Conservation (phyloP, 257 asterid genomes). For the Lycium barbarum region DNA sequence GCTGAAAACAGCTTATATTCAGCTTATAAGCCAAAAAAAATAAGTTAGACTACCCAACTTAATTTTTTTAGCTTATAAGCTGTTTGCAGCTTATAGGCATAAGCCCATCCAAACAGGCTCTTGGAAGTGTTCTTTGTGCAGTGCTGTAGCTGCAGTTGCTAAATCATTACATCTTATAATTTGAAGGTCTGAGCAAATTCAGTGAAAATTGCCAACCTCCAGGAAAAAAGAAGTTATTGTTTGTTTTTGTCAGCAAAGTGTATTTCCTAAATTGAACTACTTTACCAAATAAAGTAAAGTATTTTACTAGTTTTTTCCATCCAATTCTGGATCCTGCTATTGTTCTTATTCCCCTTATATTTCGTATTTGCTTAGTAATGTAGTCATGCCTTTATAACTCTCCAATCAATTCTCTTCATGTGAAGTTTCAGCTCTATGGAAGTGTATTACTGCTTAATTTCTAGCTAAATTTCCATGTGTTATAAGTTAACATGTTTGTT, state of each 20-base stretch:
- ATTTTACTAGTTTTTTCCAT: neutral
- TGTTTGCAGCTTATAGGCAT: too few relatives aligned
- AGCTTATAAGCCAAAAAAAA: too few relatives aligned
- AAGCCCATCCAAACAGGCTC: too few relatives aligned
- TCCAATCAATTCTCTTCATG: neutral
- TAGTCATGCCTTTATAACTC: neutral
- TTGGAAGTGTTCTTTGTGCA: neutral
- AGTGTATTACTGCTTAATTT: neutral
- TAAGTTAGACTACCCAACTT: too few relatives aligned
- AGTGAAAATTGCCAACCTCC: conserved; percentile 11
- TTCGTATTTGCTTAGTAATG: neutral
- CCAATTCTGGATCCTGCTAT: neutral
- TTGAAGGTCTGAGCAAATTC: neutral
- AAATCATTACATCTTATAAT: neutral
- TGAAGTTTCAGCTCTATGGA: conserved; percentile 7
- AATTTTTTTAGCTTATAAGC: too few relatives aligned
- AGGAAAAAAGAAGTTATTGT: neutral
- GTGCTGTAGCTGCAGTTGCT: neutral
- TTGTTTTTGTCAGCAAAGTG: neutral
- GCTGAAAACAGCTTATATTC: too few relatives aligned
- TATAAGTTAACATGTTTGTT: conserved; percentile 9
- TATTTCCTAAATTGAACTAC: neutral
- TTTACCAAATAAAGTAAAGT: neutral
- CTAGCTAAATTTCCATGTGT: neutral
- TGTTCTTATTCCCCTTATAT: neutral